Evolutionary conservation across 441 rosid genomes (phyloP).

Genomic region (Rhodomyrtus psidioides): DNA sequence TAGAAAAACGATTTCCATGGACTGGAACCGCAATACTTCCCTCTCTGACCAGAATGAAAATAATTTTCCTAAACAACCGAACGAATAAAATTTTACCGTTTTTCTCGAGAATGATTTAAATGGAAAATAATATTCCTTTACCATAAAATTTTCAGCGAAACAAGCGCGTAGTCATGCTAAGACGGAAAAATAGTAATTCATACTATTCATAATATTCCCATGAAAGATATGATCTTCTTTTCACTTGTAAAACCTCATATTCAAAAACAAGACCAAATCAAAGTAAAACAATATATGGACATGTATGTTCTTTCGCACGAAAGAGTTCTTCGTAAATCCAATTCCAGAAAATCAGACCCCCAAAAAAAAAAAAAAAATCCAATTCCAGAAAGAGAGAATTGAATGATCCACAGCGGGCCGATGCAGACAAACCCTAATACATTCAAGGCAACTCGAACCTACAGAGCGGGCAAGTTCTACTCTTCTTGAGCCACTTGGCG

Average conservation of each 20-base stretch:
- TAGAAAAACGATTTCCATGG: background rate
- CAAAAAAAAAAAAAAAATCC: too few relatives aligned
- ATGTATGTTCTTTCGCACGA: background rate
- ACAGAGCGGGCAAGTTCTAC: too few relatives aligned
- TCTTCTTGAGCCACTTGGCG: too few relatives aligned
- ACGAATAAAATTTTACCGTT: background rate
- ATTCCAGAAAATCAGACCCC: background rate
- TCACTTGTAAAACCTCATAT: too few relatives aligned
- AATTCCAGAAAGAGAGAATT: too few relatives aligned
- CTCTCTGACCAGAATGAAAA: background rate
- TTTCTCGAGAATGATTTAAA: fast-evolving
- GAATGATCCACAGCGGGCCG: too few relatives aligned
- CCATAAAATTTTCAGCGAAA: fast-evolving
- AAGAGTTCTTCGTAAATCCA: background rate
- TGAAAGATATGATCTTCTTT: too few relatives aligned
- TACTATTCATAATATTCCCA: background rate
- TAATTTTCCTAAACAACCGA: background rate
- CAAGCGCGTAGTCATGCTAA: background rate
- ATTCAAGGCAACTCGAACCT: too few relatives aligned
- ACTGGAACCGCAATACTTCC: background rate
- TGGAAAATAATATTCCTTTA: fast-evolving
- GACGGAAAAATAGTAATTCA: background rate
- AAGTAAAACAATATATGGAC: too few relatives aligned
- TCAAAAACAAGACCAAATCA: too few relatives aligned
- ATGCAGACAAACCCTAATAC: too few relatives aligned